phyloP scores from a whole-genome alignment of 257 asterid species.

The Lithospermum erythrorhizon region DNA sequence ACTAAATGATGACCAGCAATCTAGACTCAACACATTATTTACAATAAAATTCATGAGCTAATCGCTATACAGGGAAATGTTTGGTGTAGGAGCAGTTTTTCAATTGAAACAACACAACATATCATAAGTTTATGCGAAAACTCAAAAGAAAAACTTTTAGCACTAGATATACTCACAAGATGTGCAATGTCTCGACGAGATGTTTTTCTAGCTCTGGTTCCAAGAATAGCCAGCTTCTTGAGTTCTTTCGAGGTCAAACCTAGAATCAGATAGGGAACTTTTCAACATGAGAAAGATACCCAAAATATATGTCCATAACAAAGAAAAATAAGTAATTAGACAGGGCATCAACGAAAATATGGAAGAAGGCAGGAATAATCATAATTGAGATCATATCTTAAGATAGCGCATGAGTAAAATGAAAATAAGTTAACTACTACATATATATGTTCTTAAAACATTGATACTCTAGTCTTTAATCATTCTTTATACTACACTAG shows the following conservation, averaged over 20 bases:
- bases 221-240: constrained; percentile 62
- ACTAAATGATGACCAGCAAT: background rate
- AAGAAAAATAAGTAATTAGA: background rate
- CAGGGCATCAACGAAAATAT: background rate
- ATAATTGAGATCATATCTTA: background rate
- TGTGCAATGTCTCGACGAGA: constrained; percentile 89
- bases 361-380: background rate
- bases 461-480: background rate
- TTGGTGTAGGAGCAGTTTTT: background rate
- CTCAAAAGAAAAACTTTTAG: background rate
- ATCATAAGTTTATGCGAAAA: background rate
- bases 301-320: no score
- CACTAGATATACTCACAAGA: constrained; percentile 49
- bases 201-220: constrained; percentile 70
- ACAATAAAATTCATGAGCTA: background rate
- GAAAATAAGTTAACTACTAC: background rate
- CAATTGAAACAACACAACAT: background rate
- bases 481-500: background rate
- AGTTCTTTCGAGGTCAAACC: constrained; percentile 79
- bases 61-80: background rate
- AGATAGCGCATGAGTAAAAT: background rate
- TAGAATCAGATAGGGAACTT: constrained; percentile 13
- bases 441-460: background rate
- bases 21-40: no score
- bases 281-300: background rate